These are phyloP conservation scores for Cardiospermum halicacabum DNA, from an alignment of 345 rosid species.

Conservation along the genomic window DNA sequence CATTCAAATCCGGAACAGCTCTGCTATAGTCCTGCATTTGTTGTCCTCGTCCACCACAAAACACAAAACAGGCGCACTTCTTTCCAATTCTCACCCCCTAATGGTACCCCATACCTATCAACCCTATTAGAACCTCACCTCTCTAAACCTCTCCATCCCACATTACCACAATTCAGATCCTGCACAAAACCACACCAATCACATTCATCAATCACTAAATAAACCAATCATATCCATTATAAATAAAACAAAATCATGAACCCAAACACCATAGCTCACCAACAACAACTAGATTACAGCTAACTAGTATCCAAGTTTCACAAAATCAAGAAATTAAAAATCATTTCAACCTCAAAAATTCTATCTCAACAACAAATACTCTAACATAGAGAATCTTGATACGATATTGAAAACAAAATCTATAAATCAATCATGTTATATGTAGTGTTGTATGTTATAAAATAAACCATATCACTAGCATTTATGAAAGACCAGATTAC, in stretches of 20 bases:
- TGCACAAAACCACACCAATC: slow-evolving; percentile 14
- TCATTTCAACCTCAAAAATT: slow-evolving; percentile 10
- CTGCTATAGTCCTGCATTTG: slow-evolving; percentile 19
- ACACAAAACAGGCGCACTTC: slow-evolving; percentile 24
- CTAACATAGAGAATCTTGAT: no score
- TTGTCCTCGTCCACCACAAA: slow-evolving; percentile 22
- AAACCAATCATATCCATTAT: slow-evolving; percentile 23
- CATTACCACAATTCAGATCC: slow-evolving; percentile 20
- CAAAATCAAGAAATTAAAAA: slow-evolving; percentile 15
- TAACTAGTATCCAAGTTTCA: slow-evolving; percentile 12
- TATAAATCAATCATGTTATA: slow-evolving; percentile 26
- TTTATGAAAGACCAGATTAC: no score
- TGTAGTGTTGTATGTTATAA: no score
- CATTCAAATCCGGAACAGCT: slow-evolving; percentile 15
- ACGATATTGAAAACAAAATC: slow-evolving; percentile 24
- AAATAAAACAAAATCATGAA: slow-evolving; percentile 26
- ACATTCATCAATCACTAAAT: slow-evolving; percentile 13
- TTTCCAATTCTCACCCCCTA: slow-evolving; percentile 25
- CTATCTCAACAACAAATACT: neutral
- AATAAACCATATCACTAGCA: no score
- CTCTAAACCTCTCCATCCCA: neutral
- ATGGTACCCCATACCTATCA: slow-evolving; percentile 20
- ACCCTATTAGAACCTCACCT: no score
- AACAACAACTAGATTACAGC: slow-evolving; percentile 22
- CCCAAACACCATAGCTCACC: slow-evolving; percentile 26